A percentile compares a stretch with the other conserved stretches of the same genome.
phyloP scores from a whole-genome alignment of 495 filamentous ascomycete species.

The Geoglossum glabrum region DNA sequence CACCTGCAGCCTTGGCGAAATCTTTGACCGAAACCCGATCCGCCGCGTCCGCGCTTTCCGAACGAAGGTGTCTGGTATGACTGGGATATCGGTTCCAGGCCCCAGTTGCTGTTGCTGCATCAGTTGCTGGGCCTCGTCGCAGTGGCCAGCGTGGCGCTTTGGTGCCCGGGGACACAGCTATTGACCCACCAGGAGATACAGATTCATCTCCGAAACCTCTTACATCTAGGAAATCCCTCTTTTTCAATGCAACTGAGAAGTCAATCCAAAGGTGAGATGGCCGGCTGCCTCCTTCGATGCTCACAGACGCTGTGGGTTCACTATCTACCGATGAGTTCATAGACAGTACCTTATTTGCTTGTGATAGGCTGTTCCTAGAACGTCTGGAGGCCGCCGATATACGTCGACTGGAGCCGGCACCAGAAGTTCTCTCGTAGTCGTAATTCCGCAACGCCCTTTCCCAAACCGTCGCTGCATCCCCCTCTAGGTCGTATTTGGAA shows the following conservation, averaged over 20 bases:
- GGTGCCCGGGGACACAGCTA: neutral
- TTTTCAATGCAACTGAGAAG: neutral
- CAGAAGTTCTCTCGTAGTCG: neutral
- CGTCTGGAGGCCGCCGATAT: neutral
- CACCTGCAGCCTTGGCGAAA: slow-evolving; percentile 1
- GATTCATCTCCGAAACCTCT: neutral
- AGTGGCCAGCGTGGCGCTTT: neutral
- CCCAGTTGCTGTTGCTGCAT: neutral
- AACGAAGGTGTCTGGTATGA: slow-evolving; percentile 7
- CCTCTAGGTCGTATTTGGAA: neutral
- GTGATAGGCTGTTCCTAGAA: neutral
- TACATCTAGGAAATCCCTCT: neutral
- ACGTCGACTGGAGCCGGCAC: neutral
- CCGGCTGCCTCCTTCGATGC: neutral
- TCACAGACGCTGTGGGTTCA: neutral
- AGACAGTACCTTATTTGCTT: neutral
- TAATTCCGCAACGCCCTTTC: neutral
- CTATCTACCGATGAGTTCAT: neutral
- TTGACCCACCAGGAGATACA: neutral
- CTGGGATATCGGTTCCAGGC: slow-evolving; percentile 10
- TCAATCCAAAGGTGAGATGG: neutral
- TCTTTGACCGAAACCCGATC: slow-evolving; percentile 10
- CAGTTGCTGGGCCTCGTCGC: neutral
- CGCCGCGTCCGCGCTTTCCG: slow-evolving; percentile 1
- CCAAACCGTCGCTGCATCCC: neutral